A percentile compares a stretch with the other conserved stretches of the same genome.
phyloP scores from a whole-genome alignment of 352 stramenopile species.

The Pythium rishiriense region DNA sequence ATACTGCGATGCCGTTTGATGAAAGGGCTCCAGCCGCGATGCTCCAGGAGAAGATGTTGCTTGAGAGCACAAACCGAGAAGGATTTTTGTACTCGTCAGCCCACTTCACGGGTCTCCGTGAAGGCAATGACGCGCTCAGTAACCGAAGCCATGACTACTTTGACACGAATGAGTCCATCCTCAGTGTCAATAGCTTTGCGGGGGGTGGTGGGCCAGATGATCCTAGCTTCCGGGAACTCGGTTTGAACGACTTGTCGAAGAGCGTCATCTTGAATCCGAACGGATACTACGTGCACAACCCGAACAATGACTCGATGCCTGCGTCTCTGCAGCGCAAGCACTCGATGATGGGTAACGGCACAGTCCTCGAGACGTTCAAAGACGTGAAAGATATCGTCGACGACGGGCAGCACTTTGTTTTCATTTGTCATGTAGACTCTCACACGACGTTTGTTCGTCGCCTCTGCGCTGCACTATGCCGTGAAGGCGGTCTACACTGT shows the following conservation, averaged over 20 bases:
- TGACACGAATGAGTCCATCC: slow-evolving; percentile 22
- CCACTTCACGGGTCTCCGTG: slow-evolving; percentile 4
- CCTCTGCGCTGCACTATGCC: slow-evolving; percentile 67
- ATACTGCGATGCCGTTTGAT: slow-evolving; percentile 22
- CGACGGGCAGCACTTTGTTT: slow-evolving; percentile 75
- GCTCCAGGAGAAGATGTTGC: slow-evolving; percentile 25
- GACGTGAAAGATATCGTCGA: slow-evolving; percentile 53
- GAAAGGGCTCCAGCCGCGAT: slow-evolving; percentile 21
- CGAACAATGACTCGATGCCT: not conserved
- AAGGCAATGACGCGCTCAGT: not conserved
- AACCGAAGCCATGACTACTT: slow-evolving; percentile 7
- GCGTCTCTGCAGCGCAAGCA: not conserved
- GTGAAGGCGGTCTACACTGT: slow-evolving; percentile 60
- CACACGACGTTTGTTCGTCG: slow-evolving; percentile 74
- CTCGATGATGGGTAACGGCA: slow-evolving; percentile 29
- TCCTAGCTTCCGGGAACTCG: slow-evolving; percentile 28
- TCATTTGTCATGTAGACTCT: slow-evolving; percentile 80
- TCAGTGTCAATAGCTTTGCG: slow-evolving; percentile 29
- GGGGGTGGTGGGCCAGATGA: slow-evolving; percentile 34
- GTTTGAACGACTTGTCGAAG: slow-evolving; percentile 40
- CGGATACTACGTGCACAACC: slow-evolving; percentile 72
- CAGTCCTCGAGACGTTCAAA: slow-evolving; percentile 60
- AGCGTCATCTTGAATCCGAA: slow-evolving; percentile 67
- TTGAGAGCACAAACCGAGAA: slow-evolving; percentile 20
- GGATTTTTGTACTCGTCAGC: slow-evolving; percentile 15